phyloP scores from a whole-genome alignment of 163 green algal genomes.

The Coccomyxa subellipsoidea region DNA sequence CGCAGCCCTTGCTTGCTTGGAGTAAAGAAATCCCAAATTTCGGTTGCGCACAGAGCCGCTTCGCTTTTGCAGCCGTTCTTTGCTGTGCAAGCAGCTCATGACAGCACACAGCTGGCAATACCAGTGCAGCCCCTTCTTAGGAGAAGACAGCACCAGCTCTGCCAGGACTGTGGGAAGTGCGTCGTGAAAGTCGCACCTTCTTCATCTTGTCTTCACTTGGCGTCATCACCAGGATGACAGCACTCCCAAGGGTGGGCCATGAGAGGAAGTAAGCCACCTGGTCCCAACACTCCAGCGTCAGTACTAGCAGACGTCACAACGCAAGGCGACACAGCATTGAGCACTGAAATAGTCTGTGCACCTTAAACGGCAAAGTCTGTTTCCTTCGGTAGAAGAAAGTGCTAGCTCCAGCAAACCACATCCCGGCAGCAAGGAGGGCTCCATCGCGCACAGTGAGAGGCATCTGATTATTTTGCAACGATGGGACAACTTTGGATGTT shows the following conservation, averaged over 20 bases:
- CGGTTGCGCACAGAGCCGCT: too few species aligned
- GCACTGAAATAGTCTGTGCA: not conserved
- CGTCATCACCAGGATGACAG: constrained; percentile 18
- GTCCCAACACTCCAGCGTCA: not conserved
- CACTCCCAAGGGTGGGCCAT: constrained; percentile 34
- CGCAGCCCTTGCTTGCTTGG: too few species aligned
- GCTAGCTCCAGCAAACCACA: constrained; percentile 29
- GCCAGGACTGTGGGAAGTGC: too few species aligned
- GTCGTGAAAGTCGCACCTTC: too few species aligned
- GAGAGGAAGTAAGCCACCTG: constrained; percentile 36
- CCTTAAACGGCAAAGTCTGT: constrained; percentile 42
- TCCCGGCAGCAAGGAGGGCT: constrained; percentile 36
- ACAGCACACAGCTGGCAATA: too few species aligned
- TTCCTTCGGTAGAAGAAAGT: constrained; percentile 43
- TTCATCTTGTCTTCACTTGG: constrained; percentile 30
- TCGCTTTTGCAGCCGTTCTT: too few species aligned
- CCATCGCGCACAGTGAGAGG: constrained; percentile 25
- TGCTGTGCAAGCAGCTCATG: too few species aligned
- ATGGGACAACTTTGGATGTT: too few species aligned
- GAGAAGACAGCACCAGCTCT: too few species aligned
- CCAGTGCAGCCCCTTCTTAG: too few species aligned
- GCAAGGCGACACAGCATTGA: not conserved
- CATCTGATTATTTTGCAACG: too few species aligned
- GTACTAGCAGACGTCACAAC: not conserved
- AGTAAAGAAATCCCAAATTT: too few species aligned